Percentiles rank a stretch among this genome's conserved stretches.
Conservation (phyloP, 345 rosid genomes). For the Passiflora organensis region DNA sequence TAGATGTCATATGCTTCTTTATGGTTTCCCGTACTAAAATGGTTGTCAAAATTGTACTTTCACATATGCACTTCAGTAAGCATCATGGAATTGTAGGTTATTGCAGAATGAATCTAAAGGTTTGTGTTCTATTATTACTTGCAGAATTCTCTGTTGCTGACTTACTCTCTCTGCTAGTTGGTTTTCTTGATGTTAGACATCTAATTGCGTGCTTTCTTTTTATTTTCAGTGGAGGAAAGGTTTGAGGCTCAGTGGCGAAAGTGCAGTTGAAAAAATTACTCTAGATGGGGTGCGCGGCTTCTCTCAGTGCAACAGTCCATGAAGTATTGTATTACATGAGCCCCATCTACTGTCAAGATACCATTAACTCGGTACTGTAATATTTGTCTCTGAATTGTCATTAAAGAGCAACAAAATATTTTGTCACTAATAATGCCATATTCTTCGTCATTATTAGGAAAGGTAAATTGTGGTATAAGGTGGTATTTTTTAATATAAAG, state of each 20-base stretch:
- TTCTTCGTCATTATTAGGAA: too few species aligned
- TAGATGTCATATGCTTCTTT: too few species aligned
- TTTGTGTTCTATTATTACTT: too few species aligned
- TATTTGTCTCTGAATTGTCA: neutral
- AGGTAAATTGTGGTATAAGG: neutral
- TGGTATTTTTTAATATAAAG: too few species aligned
- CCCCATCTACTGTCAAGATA: conserved; percentile 93
- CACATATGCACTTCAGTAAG: too few species aligned
- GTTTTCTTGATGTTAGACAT: neutral
- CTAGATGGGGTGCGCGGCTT: conserved; percentile 91
- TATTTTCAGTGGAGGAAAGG: conserved; percentile 90
- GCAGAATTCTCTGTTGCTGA: neutral
- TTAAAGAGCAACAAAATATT: too few species aligned
- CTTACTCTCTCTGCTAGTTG: neutral
- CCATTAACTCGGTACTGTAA: conserved; percentile 70
- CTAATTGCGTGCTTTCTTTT: neutral
- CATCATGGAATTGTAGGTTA: too few species aligned
- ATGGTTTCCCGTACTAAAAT: too few species aligned
- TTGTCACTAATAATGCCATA: too few species aligned
- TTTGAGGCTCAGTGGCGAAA: conserved; percentile 91
- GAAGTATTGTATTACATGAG: conserved; percentile 98
- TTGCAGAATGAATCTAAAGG: too few species aligned
- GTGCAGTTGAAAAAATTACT: conserved; percentile 90
- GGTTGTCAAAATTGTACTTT: too few species aligned
- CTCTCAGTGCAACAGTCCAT: conserved; percentile 91